A percentile compares a stretch with the other conserved stretches of the same genome.
Evolutionary conservation across 768 basidiomycete genomes (phyloP).

Genomic region (Boletus reticuloceps): DNA sequence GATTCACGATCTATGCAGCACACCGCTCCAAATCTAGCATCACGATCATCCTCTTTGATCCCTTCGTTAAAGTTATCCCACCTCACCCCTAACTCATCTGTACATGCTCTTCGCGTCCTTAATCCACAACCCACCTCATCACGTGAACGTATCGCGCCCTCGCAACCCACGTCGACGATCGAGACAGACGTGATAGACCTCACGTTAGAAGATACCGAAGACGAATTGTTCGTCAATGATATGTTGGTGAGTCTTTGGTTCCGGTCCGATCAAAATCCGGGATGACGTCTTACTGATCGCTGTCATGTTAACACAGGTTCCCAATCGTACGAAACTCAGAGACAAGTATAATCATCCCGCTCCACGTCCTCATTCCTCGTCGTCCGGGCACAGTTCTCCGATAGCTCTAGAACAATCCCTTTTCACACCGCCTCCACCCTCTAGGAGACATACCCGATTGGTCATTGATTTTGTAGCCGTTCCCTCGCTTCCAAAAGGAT

Average conservation of each 20-base stretch:
- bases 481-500: slow-evolving; percentile 22
- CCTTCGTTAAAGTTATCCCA: background rate
- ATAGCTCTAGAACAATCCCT: slow-evolving; percentile 18
- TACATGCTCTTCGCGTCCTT: slow-evolving; percentile 4
- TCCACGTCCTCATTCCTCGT: background rate
- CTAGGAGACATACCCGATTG: slow-evolving; percentile 7
- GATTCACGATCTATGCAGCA: slow-evolving; percentile 9
- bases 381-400: slow-evolving; percentile 6
- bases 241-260: slow-evolving; percentile 19
- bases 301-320: background rate
- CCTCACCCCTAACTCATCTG: slow-evolving; percentile 4
- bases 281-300: slow-evolving; percentile 4
- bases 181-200: slow-evolving; percentile 21
- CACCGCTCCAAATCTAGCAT: background rate
- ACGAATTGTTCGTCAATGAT: slow-evolving; percentile 7
- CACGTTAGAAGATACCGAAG: slow-evolving; percentile 23
- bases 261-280: slow-evolving; percentile 1
- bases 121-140: slow-evolving; percentile 1
- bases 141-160: background rate
- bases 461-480: slow-evolving; percentile 18
- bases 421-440: slow-evolving; percentile 28
- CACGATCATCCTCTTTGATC: background rate
- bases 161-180: background rate
- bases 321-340: background rate
- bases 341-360: background rate